phyloP scores from a whole-genome alignment of 768 basidiomycete species.

The Dioszegia aurantiaca region DNA sequence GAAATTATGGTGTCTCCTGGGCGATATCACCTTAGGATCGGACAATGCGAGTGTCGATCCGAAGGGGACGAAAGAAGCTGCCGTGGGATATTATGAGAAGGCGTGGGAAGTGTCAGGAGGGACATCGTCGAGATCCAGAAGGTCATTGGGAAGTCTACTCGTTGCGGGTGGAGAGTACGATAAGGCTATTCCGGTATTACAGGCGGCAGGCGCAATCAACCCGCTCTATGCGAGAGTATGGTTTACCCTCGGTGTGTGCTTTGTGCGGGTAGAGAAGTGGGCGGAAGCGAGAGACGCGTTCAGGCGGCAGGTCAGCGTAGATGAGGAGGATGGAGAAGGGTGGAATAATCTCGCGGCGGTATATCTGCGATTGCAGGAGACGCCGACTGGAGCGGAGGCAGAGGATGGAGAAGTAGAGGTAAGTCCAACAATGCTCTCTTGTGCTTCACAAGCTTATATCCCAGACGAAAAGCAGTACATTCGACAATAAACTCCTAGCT shows the following conservation, averaged over 20 bases:
- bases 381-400: slow-evolving; percentile 7
- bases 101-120: slow-evolving; percentile 80
- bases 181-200: slow-evolving; percentile 65
- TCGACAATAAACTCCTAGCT: slow-evolving; percentile 72
- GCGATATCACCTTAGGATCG: slow-evolving; percentile 62
- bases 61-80: slow-evolving; percentile 61
- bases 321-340: slow-evolving; percentile 95
- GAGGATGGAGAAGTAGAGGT: slow-evolving; percentile 21
- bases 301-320: slow-evolving; percentile 77
- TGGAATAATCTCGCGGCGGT: slow-evolving; percentile 97
- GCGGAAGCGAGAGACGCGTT: slow-evolving; percentile 78
- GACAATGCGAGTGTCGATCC: slow-evolving; percentile 29
- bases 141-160: slow-evolving; percentile 80
- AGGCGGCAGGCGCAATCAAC: slow-evolving; percentile 78
- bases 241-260: slow-evolving; percentile 95
- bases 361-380: slow-evolving; percentile 75
- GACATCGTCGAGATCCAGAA: slow-evolving; percentile 84
- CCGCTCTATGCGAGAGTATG: slow-evolving; percentile 82
- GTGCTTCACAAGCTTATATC: background rate
- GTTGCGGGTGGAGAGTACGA: slow-evolving; percentile 67
- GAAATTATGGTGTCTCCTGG: slow-evolving; percentile 91
- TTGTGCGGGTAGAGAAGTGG: slow-evolving; percentile 79
- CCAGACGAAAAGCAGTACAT: slow-evolving; percentile 40
- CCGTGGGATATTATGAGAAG: slow-evolving; percentile 69
- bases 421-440: slow-evolving; percentile 2